Base-by-base conservation (phyloP, 2,329 filamentous ascomycete genomes). In the Microsporum canis region DNA sequence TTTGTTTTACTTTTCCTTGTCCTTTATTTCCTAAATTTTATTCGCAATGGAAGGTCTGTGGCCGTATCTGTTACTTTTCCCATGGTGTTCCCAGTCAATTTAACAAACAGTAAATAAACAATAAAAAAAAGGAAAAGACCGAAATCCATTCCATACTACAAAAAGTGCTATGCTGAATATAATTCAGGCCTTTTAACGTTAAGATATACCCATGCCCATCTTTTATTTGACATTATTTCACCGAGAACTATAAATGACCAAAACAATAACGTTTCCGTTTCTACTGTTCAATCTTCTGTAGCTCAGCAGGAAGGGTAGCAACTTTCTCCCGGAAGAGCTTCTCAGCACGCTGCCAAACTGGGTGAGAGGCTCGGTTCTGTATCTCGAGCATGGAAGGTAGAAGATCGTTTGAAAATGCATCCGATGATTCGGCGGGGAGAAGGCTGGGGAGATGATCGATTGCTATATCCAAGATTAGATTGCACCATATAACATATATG, bases 371-470 rank as follows among this genome's bases (percentile, higher is more conserved):
- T 71, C 89, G 84, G 71, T 94, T 83, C 73, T 94, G 89, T 64
- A 96, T 80, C 63, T 85, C 81, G 63, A 94, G 75, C 66, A 96
- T 77, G 69, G 85, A 88, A 23, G 90, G 89, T 69, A 95, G 78
- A 66, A 96, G 78, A 56, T 88, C 87, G 58, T 82, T 78, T 72
- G 86, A 89, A 77, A 95, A 96, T 23, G 86, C 86, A 76, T 96
- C 91, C 49, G 85, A 90, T 31, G 90, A 86, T 77, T 96, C 92
- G 59, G 92, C 82, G 1, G 92, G 89, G 41, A 97, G 80, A 66
- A 96, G 82, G 59, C 85, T 88, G 3, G 90, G 89, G 59, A 95
- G 80, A 71, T 95, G 89, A 74, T 95, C 89, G 69, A 95, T 94
- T 55, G 65, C 64, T 66, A 23, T 51, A 36, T 55, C n/a, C 6